These are phyloP conservation scores for Vitis riparia DNA, from an alignment of 164 flowering plant species.

Conservation along the genomic window DNA sequence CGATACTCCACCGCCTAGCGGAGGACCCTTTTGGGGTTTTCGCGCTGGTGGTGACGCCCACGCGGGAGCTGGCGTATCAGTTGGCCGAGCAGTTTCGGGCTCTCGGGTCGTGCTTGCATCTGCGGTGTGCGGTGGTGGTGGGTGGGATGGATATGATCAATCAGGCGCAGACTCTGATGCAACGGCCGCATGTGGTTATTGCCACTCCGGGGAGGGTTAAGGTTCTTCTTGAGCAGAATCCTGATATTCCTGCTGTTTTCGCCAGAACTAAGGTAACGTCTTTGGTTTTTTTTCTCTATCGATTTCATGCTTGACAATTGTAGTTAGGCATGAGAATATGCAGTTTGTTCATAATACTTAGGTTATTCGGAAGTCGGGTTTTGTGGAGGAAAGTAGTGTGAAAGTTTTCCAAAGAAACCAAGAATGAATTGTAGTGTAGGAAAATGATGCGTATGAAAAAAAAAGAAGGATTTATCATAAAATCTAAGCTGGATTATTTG, in stretches of 20 bases:
- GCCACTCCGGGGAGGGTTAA: constrained; percentile 88
- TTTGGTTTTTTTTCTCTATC: background rate
- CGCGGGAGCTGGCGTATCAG: constrained; percentile 89
- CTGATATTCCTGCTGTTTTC: constrained; percentile 71
- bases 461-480: too few species aligned
- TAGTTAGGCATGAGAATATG: background rate
- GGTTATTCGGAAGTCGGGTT: too few species aligned
- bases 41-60: constrained; percentile 83
- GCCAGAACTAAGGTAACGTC: constrained; percentile 66
- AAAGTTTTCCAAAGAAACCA: too few species aligned
- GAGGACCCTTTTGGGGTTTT: constrained; percentile 81
- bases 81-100: constrained; percentile 92
- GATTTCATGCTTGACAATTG: background rate
- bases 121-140: constrained; percentile 77
- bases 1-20: constrained; percentile 67
- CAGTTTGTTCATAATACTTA: too few species aligned
- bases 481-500: too few species aligned
- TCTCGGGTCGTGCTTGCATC: constrained; percentile 62
- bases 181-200: constrained; percentile 80
- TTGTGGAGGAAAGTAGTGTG: too few species aligned
- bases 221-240: constrained; percentile 67
- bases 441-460: too few species aligned
- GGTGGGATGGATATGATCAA: constrained; percentile 87
- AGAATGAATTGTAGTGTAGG: too few species aligned
- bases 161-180: constrained; percentile 57